These are phyloP conservation scores for Neonectria faginata DNA, from an alignment of 2,329 filamentous ascomycete species.

Conservation along the genomic window DNA sequence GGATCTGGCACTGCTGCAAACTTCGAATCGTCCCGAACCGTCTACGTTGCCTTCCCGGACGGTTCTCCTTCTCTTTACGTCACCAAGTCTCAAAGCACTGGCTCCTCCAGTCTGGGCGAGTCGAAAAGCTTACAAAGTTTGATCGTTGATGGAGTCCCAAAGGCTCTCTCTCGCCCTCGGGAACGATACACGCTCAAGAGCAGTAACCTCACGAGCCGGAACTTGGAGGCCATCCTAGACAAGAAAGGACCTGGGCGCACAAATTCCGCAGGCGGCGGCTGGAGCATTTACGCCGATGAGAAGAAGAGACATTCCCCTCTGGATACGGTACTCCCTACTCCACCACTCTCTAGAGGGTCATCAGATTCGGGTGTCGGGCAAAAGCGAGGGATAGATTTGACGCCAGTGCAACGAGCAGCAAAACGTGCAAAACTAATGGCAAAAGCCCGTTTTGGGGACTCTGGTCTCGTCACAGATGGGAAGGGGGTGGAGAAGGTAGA, in stretches of 20 bases:
- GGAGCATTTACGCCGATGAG: conserved; percentile 81
- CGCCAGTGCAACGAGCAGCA: conserved; percentile 49
- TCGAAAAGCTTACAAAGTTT: conserved; percentile 75
- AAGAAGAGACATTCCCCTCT: conserved; percentile 65
- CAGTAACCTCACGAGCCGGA: conserved; percentile 77
- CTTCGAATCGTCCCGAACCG: conserved; percentile 75
- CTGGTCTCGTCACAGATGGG: conserved; percentile 66
- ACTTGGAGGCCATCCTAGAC: conserved; percentile 75
- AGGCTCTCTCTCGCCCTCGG: conserved; percentile 80
- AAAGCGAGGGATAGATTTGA: conserved; percentile 45
- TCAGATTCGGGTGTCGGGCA: conserved; percentile 44
- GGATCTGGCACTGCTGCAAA: conserved; percentile 54
- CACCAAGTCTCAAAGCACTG: conserved; percentile 62
- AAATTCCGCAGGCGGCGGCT: conserved; percentile 80
- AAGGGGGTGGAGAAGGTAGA: conserved; percentile 72
- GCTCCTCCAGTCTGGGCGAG: conserved; percentile 60
- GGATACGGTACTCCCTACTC: conserved; percentile 62
- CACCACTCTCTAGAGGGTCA: conserved; percentile 55
- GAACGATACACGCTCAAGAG: conserved; percentile 76
- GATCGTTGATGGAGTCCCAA: conserved; percentile 83
- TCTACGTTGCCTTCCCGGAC: conserved; percentile 87
- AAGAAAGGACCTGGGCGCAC: conserved; percentile 76
- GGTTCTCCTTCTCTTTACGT: conserved; percentile 81
- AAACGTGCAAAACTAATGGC: conserved; percentile 74
- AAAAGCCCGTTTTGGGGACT: conserved; percentile 76